Percentiles rank a stretch among this genome's conserved stretches.
Conservation (phyloP, 2,329 filamentous ascomycete species). For the Alternaria longipes region DNA sequence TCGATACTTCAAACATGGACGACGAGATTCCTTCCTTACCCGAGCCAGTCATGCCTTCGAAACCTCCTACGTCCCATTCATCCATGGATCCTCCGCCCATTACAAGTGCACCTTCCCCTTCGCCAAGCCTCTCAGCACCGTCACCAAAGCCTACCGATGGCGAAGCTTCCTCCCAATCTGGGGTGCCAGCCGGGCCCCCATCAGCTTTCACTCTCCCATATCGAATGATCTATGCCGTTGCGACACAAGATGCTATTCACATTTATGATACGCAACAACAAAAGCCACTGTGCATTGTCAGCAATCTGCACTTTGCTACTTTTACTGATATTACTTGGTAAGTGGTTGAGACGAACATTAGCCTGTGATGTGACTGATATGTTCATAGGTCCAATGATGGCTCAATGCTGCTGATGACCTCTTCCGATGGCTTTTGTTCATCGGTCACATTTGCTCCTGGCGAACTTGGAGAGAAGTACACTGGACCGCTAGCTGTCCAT, state of each 20-base stretch:
- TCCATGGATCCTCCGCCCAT: slow-evolving; percentile 85
- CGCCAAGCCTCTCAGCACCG: slow-evolving; percentile 60
- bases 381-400: slow-evolving; percentile 75
- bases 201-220: slow-evolving; percentile 87
- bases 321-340: slow-evolving; percentile 98
- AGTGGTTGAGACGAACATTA: not conserved
- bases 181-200: slow-evolving; percentile 56
- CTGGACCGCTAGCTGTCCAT: slow-evolving; percentile 64
- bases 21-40: slow-evolving; percentile 85
- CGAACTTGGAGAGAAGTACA: slow-evolving; percentile 85
- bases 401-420: slow-evolving; percentile 87
- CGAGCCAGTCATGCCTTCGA: slow-evolving; percentile 73
- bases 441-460: slow-evolving; percentile 83
- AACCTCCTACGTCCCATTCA: slow-evolving; percentile 66
- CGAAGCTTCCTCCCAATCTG: slow-evolving; percentile 64
- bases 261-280: slow-evolving; percentile 98
- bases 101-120: slow-evolving; percentile 63
- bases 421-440: slow-evolving; percentile 97
- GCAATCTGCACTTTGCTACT: slow-evolving; percentile 95
- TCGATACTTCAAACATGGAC: slow-evolving; percentile 89
- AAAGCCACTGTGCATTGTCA: slow-evolving; percentile 91
- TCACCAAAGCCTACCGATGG: slow-evolving; percentile 62
- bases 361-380: slow-evolving; percentile 14
- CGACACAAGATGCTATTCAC: slow-evolving; percentile 93
- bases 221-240: slow-evolving; percentile 94